Evolutionary conservation across 306 rosid species (phyloP).

Genomic region (Senna siamea): DNA sequence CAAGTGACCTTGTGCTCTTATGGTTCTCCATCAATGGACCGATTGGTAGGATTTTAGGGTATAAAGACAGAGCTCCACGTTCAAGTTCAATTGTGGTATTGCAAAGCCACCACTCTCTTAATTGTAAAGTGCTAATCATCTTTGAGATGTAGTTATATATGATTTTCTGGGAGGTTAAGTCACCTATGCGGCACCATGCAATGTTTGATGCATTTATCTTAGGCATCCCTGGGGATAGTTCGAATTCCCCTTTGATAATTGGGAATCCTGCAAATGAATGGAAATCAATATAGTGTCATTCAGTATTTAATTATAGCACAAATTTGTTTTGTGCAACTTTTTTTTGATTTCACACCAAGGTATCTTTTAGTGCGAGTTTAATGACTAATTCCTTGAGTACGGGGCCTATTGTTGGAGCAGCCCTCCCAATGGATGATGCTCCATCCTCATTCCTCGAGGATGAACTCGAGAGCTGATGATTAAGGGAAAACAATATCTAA

Average conservation of each 20-base stretch:
- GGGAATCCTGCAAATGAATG: conserved; percentile 35
- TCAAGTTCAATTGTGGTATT: conserved; percentile 43
- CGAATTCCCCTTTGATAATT: conserved; percentile 22
- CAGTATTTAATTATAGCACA: too few species aligned
- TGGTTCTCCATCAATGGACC: conserved; percentile 40
- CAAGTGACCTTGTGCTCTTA: conserved; percentile 26
- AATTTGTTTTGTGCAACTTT: too few species aligned
- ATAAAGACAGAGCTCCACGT: conserved; percentile 24
- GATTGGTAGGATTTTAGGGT: conserved; percentile 41
- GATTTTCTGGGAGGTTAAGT: background rate
- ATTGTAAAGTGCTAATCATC: too few species aligned
- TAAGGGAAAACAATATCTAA: too few species aligned
- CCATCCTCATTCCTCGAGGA: too few species aligned
- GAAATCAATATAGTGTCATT: background rate
- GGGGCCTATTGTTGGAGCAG: too few species aligned
- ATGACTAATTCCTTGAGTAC: too few species aligned
- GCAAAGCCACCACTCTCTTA: conserved; percentile 45
- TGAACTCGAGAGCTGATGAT: too few species aligned
- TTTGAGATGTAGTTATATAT: conserved; percentile 18
- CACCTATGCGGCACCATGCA: conserved; percentile 34
- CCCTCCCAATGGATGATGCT: too few species aligned
- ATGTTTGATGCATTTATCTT: conserved; percentile 15
- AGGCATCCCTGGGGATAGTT: too few species aligned
- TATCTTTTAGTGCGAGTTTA: too few species aligned
- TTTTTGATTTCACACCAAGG: too few species aligned